Evolutionary conservation across 2,329 filamentous ascomycete genomes (phyloP).

Genomic region (Scleromitrula shiraiana): DNA sequence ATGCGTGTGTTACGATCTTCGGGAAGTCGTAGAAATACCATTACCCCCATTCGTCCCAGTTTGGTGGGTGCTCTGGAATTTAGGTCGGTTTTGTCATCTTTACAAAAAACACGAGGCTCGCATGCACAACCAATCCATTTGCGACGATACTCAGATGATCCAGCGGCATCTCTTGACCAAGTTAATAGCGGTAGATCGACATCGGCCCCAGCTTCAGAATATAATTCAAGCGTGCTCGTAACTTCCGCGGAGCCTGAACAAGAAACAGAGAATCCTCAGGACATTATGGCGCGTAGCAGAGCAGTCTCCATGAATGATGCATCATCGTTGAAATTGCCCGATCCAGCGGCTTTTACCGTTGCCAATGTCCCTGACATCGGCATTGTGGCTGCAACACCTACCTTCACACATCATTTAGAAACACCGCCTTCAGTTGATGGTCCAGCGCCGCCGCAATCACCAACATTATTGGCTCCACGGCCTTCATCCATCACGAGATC

Average conservation of each 20-base stretch:
- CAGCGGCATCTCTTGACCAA: conserved; percentile 14
- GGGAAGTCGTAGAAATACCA: conserved; percentile 59
- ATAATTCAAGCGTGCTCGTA: conserved; percentile 31
- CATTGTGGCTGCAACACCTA: conserved; percentile 34
- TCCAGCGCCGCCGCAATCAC: conserved; percentile 31
- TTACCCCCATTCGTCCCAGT: conserved; percentile 85
- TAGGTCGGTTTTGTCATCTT: conserved; percentile 76
- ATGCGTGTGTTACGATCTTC: conserved; percentile 77
- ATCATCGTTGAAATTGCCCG: conserved; percentile 5
- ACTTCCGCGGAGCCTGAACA: conserved; percentile 32
- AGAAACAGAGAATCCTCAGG: too few relatives aligned
- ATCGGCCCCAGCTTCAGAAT: conserved; percentile 31
- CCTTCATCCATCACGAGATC: conserved; percentile 17
- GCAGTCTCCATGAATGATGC: conserved; percentile 29
- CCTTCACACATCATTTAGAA: conserved; percentile 29
- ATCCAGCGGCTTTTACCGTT: conserved; percentile 22
- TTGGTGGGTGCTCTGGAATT: conserved; percentile 92
- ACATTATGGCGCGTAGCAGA: conserved; percentile 19
- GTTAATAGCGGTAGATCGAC: conserved; percentile 37
- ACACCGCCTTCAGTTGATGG: conserved; percentile 20
- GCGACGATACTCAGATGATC: conserved; percentile 61
- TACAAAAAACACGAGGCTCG: conserved; percentile 74
- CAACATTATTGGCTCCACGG: conserved; percentile 27
- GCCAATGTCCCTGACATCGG: conserved; percentile 26
- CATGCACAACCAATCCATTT: conserved; percentile 61